These are phyloP conservation scores for Pleurotus tuoliensis DNA, from an alignment of 768 basidiomycete species.

Conservation along the genomic window DNA sequence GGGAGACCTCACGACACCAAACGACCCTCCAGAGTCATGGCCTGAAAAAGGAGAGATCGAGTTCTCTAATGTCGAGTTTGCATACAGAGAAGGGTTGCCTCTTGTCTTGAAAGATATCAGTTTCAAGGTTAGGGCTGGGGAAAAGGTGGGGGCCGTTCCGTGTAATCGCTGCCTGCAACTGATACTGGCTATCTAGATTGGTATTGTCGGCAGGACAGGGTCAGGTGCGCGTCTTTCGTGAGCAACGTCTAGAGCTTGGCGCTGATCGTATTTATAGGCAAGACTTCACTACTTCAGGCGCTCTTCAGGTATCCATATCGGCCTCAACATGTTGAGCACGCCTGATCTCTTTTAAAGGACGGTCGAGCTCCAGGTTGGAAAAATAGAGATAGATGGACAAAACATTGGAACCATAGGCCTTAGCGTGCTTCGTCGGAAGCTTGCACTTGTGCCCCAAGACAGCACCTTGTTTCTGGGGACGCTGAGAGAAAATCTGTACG, in stretches of 20 bases:
- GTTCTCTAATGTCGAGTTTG: constrained; percentile 53
- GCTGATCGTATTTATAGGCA: constrained; percentile 26
- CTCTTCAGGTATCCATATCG: constrained; percentile 37
- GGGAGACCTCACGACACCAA: constrained; percentile 35
- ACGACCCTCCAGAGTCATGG: constrained; percentile 48
- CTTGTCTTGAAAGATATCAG: constrained; percentile 57
- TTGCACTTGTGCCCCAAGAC: constrained; percentile 72
- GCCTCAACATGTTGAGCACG: neutral
- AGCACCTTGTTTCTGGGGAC: constrained; percentile 50
- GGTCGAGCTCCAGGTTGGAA: constrained; percentile 56
- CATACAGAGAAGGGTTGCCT: constrained; percentile 62
- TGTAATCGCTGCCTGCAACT: neutral
- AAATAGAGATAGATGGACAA: constrained; percentile 53
- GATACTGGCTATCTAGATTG: constrained; percentile 25
- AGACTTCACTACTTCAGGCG: constrained; percentile 55
- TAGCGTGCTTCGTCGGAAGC: constrained; percentile 43
- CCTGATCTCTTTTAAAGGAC: constrained; percentile 30
- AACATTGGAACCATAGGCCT: constrained; percentile 54
- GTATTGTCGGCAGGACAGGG: constrained; percentile 46
- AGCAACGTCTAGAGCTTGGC: neutral
- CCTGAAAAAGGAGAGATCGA: constrained; percentile 47
- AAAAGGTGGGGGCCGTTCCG: constrained; percentile 45
- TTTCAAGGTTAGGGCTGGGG: constrained; percentile 54
- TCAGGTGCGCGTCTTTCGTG: constrained; percentile 24
- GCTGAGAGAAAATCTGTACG: constrained; percentile 44